Conservation (phyloP, 2,329 filamentous ascomycete species). For the Ophiostoma quercus region DNA sequence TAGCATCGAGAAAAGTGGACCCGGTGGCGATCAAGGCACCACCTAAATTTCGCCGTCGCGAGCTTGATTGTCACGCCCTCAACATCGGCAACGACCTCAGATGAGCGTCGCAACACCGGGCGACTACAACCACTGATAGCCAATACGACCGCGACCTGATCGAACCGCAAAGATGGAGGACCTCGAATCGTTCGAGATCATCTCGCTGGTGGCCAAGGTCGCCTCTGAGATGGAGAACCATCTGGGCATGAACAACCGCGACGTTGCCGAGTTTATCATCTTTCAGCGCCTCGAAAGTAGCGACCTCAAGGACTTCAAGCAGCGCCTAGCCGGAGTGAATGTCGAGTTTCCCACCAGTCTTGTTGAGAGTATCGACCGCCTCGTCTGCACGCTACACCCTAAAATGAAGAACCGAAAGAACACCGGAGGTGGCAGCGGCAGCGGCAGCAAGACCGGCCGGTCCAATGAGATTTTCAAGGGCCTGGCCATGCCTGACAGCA, state of each 20-base stretch:
- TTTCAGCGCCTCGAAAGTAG: conserved; percentile 75
- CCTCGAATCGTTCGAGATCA: conserved; percentile 80
- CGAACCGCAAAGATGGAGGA: conserved; percentile 65
- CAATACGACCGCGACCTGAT: background rate
- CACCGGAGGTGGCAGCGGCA: conserved; percentile 32
- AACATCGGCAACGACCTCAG: background rate
- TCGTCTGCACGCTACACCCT: conserved; percentile 86
- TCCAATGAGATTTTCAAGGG: conserved; percentile 77
- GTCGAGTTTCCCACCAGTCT: conserved; percentile 81
- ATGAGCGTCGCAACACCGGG: background rate
- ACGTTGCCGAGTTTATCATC: conserved; percentile 93
- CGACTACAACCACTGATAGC: background rate
- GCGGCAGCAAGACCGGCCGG: conserved; percentile 34
- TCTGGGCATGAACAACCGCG: conserved; percentile 86
- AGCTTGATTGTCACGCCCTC: background rate
- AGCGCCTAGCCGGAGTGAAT: conserved; percentile 66
- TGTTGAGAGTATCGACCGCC: conserved; percentile 82
- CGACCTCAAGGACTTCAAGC: conserved; percentile 67
- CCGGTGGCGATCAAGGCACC: conserved; percentile 10
- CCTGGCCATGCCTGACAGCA: conserved; percentile 74
- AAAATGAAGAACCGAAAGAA: conserved; percentile 61
- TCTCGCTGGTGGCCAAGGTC: conserved; percentile 92
- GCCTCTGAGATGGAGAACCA: conserved; percentile 93
- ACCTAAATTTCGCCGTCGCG: conserved; percentile 4
- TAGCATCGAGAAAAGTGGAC: background rate